Conservation (phyloP, 805 yeast species). For the Kluyveromyces dobzhanskii region DNA sequence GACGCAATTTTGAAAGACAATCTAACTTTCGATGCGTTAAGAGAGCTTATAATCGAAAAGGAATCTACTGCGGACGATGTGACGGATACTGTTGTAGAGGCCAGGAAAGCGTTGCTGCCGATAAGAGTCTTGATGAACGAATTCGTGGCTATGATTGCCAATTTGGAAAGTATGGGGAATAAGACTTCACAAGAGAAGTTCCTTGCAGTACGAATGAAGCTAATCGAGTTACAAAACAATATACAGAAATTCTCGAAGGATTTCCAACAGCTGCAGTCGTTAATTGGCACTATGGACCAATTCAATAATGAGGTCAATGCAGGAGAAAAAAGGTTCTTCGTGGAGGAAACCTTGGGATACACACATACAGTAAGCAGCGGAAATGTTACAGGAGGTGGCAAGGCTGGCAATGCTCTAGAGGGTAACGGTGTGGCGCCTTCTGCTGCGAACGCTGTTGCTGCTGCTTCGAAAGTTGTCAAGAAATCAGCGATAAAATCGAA, state of each 20-base stretch:
- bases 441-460: slow-evolving; percentile 12
- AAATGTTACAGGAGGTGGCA: neutral
- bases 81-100: slow-evolving; percentile 1
- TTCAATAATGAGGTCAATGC: slow-evolving; percentile 4
- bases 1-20: neutral
- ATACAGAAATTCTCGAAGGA: slow-evolving; percentile 20
- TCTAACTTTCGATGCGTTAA: slow-evolving; percentile 1
- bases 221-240: slow-evolving; percentile 15
- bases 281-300: slow-evolving; percentile 21
- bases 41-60: slow-evolving; percentile 1
- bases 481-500: no score
- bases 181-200: slow-evolving; percentile 17
- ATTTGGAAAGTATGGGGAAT: slow-evolving; percentile 9
- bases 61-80: slow-evolving; percentile 1
- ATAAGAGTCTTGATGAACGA: slow-evolving; percentile 21
- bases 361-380: neutral
- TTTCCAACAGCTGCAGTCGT: slow-evolving; percentile 16
- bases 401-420: neutral
- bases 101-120: slow-evolving; percentile 10
- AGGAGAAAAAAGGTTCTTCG: slow-evolving; percentile 2
- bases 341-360: slow-evolving; percentile 1
- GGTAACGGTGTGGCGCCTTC: slow-evolving; percentile 6
- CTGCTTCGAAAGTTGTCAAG: slow-evolving; percentile 6
- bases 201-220: slow-evolving; percentile 11
- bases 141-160: slow-evolving; percentile 18